These are phyloP conservation scores for Solanum infundibuliforme DNA, from an alignment of 257 asterid species.

Conservation along the genomic window DNA sequence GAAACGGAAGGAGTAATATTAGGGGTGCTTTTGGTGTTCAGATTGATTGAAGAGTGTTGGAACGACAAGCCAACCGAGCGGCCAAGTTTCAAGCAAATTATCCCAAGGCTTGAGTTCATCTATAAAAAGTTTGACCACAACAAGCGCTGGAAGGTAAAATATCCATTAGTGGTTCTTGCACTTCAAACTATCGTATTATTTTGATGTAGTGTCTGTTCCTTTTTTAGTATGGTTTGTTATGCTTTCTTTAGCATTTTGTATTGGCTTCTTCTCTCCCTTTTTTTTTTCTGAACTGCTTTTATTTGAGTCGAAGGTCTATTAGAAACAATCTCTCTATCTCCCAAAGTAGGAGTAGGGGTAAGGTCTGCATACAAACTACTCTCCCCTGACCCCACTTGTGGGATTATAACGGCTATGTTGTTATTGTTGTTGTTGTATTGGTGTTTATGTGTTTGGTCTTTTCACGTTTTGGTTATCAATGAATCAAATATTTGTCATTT, in stretches of 20 bases:
- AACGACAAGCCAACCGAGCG: constrained; percentile 49
- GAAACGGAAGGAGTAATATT: background rate
- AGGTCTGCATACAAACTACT: too few species aligned
- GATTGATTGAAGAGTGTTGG: constrained; percentile 92
- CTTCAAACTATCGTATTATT: too few species aligned
- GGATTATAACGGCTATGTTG: too few species aligned
- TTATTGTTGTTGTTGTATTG: background rate
- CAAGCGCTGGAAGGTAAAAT: constrained; percentile 69
- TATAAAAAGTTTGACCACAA: constrained; percentile 48
- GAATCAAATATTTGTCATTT: background rate
- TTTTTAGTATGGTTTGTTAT: too few species aligned
- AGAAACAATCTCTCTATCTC: too few species aligned
- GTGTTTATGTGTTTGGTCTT: background rate
- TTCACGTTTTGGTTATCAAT: background rate
- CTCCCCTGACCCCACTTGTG: too few species aligned
- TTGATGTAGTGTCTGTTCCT: too few species aligned
- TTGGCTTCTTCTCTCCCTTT: too few species aligned
- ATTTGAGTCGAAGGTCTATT: too few species aligned
- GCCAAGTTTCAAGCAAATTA: constrained; percentile 80
- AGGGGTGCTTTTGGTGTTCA: constrained; percentile 10
- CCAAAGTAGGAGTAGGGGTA: too few species aligned
- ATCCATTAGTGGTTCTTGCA: background rate
- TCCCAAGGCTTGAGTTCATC: constrained; percentile 63
- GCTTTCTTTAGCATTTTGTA: too few species aligned
- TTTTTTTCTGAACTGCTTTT: too few species aligned